Conservation (phyloP, 257 asterid species). For the Dorcoceras hygrometricum region DNA sequence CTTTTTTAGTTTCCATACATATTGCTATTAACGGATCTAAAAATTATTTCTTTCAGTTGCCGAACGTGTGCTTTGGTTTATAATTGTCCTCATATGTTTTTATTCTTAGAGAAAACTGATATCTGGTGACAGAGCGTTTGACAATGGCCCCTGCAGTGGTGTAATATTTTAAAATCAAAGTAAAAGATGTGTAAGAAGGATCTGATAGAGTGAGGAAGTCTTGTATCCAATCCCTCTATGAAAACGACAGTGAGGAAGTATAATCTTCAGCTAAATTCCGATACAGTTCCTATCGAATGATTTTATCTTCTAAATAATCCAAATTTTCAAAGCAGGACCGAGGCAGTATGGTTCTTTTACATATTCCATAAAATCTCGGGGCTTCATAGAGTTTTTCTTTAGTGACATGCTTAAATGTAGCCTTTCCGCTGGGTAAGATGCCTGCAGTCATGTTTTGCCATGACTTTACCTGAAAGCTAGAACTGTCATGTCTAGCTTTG, state of each 20-base stretch:
- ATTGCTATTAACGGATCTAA: not conserved
- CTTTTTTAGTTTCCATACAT: not conserved
- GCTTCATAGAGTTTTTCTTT: not conserved
- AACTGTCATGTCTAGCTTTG: not conserved
- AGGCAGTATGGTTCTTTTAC: not conserved
- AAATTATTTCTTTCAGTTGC: not conserved
- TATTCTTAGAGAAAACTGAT: not conserved
- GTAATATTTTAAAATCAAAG: not conserved
- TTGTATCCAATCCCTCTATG: not conserved
- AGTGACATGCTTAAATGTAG: too few relatives aligned
- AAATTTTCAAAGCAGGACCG: not conserved
- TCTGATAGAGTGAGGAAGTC: not conserved
- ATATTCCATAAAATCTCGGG: not conserved
- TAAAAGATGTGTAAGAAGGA: not conserved
- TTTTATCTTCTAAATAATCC: not conserved
- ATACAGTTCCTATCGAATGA: not conserved
- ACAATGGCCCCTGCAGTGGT: not conserved
- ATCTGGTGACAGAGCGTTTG: not conserved
- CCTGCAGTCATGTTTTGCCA: not conserved
- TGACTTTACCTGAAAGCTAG: not conserved
- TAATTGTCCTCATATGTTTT: not conserved
- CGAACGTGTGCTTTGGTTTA: not conserved
- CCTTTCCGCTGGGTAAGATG: too few relatives aligned
- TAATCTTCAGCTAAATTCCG: not conserved
- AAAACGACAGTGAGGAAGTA: not conserved